These are phyloP conservation scores for Moelleriella libera DNA, from an alignment of 2,329 filamentous ascomycete genomes.

Conservation along the genomic window DNA sequence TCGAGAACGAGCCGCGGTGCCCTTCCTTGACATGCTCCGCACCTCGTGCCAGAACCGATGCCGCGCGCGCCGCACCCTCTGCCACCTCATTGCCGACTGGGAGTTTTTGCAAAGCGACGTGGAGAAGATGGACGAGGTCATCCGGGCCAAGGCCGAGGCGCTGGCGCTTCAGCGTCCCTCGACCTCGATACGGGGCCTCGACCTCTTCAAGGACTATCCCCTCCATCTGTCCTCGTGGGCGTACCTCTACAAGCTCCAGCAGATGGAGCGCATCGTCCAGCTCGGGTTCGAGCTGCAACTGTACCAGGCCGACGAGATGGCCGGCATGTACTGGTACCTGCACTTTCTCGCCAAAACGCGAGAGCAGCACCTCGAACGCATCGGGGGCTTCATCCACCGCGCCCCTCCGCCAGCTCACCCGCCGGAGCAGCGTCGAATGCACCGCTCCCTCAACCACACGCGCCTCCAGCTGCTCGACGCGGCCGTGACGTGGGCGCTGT, in stretches of 20 bases:
- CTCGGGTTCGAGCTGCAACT: constrained; percentile 89
- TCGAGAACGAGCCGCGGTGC: constrained; percentile 45
- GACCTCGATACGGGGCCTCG: constrained; percentile 6
- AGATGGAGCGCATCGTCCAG: constrained; percentile 78
- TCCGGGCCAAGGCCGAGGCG: constrained; percentile 49
- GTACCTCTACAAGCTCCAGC: constrained; percentile 76
- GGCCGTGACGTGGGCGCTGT: constrained; percentile 43
- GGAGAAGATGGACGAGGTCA: constrained; percentile 57
- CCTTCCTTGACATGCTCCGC: constrained; percentile 72
- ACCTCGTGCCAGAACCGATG: constrained; percentile 83
- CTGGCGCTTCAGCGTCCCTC: constrained; percentile 37
- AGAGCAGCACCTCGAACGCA: constrained; percentile 56
- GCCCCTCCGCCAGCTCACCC: constrained; percentile 24
- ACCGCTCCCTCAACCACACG: constrained; percentile 37
- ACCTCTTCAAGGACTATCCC: constrained; percentile 30
- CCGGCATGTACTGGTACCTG: constrained; percentile 85
- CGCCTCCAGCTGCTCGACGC: constrained; percentile 50
- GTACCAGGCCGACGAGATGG: constrained; percentile 74
- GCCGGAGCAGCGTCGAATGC: neutral
- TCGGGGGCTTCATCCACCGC: constrained; percentile 48
- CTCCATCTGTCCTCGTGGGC: constrained; percentile 78
- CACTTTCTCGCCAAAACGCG: constrained; percentile 57
- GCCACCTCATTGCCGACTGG: constrained; percentile 71
- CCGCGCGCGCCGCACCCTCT: constrained; percentile 77
- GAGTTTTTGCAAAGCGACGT: constrained; percentile 72